Conservation (phyloP, 2,329 filamentous ascomycete species). For the Drechslera avenae region DNA sequence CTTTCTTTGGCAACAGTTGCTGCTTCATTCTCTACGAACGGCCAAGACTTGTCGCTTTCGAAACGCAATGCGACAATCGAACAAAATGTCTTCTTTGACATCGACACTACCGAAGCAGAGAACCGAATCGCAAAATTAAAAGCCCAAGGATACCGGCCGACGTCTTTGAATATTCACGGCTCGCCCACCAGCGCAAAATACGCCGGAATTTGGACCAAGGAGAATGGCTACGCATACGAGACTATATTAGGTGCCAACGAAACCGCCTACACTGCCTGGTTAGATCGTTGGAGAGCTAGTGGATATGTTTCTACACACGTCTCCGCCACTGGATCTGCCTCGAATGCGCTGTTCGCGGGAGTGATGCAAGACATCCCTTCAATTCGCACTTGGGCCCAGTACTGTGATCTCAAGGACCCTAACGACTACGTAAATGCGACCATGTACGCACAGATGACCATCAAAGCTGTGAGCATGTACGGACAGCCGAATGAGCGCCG, state of each 20-base stretch:
- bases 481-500: constrained; percentile 18
- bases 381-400: constrained; percentile 13
- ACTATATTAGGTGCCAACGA: constrained; percentile 22
- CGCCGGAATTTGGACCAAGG: constrained; percentile 27
- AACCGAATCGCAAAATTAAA: constrained; percentile 16
- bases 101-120: constrained; percentile 9
- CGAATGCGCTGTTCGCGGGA: constrained; percentile 24
- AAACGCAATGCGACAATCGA: constrained; percentile 17
- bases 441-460: constrained; percentile 5
- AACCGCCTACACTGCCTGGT: constrained; percentile 23
- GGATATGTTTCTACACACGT: constrained; percentile 30
- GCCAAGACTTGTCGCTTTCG: constrained; percentile 1
- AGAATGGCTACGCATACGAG: constrained; percentile 19
- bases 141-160: constrained; percentile 21
- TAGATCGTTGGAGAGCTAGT: constrained; percentile 16
- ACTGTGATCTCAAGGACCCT: constrained; percentile 19
- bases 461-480: constrained; percentile 27
- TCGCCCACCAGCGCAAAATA: constrained; percentile 19
- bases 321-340: constrained; percentile 26
- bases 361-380: constrained; percentile 23
- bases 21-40: constrained; percentile 9
- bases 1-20: constrained; percentile 15
- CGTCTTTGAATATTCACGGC: constrained; percentile 23
- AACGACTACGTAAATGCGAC: not conserved
- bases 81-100: constrained; percentile 17